Base-by-base conservation (phyloP, 2,329 filamentous ascomycete genomes). In the Ascochyta clinopodiicola region DNA sequence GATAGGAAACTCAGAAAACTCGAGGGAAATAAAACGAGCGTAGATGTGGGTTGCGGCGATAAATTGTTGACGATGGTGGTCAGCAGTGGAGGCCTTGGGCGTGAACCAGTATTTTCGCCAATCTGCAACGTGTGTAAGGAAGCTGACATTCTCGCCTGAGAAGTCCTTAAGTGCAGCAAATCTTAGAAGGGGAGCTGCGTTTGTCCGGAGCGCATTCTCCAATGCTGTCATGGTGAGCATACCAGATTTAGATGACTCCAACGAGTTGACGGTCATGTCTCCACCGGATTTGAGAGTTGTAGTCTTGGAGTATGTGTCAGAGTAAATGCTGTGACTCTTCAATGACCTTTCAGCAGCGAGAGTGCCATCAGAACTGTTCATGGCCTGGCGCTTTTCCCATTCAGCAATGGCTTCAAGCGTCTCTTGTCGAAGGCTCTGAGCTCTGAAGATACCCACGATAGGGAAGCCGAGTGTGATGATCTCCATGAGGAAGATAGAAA, bases 141-240 rank as follows among this genome's bases (percentile, higher is more conserved):
- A 75, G 57, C 70, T 72, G 32, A 75, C 63, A 29, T 73, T 74
- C 32, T 73, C 72, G 15, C 71, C 72, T 4, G 63, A 70, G 49
- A 74, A 75, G 38, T 75, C 71, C 36, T 73, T 72, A 1, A 74
- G 50, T 0, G 71, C 70, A 24, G 72, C 70, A 34, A 74, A 75
- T 19, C 68, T 56, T 1, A 74, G 62, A 3, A 74, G 62, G 5
- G 71, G 71, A 24, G 66, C 50, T 17, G 71, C 60, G 15, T 74
- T 72, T 5, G 63, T 67, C 7, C 66, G 51, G 13, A 75, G 59
- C 19, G 72, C 67, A 32, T 71, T 72, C 43, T 74, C 71, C 4
- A 74, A 52, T 5, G 70, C 69, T 15, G 61, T 65, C 71, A 75
- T 74, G 12, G 70, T 75, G 42, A 70, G 60, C 57, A 75, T 69